Percentiles rank a stretch among this genome's conserved stretches.
Evolutionary conservation across 1,284 basidiomycete genomes (phyloP).

Genomic region (Cystobasidium sp.): DNA sequence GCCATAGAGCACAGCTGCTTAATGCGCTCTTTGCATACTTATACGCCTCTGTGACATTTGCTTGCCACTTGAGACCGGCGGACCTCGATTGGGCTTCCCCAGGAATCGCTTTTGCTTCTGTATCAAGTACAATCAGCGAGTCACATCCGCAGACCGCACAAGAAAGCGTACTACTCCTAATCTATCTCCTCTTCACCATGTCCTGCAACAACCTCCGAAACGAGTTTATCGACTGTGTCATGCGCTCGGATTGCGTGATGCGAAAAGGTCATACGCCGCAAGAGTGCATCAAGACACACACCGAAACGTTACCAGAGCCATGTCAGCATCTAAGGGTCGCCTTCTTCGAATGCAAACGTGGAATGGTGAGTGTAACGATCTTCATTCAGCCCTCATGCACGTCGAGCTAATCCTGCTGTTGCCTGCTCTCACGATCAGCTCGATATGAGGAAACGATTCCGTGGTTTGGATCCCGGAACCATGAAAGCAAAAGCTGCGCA

Average conservation of each 20-base stretch:
- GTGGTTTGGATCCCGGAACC: conserved; percentile 41
- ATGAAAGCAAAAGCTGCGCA: conserved; percentile 34
- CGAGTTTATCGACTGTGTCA: conserved; percentile 76
- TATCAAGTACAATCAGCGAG: background rate
- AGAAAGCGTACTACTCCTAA: background rate
- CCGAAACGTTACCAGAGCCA: conserved; percentile 72
- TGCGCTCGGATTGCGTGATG: conserved; percentile 79
- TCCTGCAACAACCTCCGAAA: conserved; percentile 73
- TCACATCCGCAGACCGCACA: background rate
- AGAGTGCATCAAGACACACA: conserved; percentile 74
- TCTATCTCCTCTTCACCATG: conserved; percentile 60
- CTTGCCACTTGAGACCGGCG: too few relatives aligned
- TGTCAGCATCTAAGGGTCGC: conserved; percentile 75
- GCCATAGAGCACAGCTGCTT: too few relatives aligned
- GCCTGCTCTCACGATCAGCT: conserved; percentile 18
- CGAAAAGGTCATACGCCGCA: conserved; percentile 61
- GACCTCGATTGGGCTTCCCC: too few relatives aligned
- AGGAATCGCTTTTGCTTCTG: background rate
- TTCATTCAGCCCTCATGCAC: background rate
- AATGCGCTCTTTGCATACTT: too few relatives aligned
- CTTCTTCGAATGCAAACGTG: conserved; percentile 82
- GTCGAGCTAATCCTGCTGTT: background rate
- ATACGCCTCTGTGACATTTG: too few relatives aligned
- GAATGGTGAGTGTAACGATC: conserved; percentile 67
- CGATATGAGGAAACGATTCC: conserved; percentile 46